A percentile compares a stretch with the other conserved stretches of the same genome.
These are phyloP conservation scores for Kwoniella shivajii DNA, from an alignment of 1,284 basidiomycete genomes.

Conservation along the genomic window DNA sequence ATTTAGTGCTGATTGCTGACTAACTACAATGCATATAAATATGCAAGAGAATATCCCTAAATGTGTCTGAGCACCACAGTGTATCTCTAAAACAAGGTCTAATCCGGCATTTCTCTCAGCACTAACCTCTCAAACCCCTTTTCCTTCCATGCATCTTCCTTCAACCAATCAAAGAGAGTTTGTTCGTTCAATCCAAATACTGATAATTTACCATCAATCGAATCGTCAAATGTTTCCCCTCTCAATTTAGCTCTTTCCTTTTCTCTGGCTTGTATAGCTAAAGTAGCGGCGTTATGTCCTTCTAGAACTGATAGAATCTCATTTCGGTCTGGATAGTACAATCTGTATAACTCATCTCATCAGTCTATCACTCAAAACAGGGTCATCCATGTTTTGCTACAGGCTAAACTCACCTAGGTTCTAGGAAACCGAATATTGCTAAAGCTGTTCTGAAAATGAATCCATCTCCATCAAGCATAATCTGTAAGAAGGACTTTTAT, in stretches of 20 bases:
- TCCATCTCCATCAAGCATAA: slow-evolving; percentile 54
- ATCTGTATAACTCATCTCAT: slow-evolving; percentile 20
- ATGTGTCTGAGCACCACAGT: too few species aligned
- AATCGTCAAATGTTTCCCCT: slow-evolving; percentile 55
- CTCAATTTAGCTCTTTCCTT: slow-evolving; percentile 61
- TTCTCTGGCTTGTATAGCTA: slow-evolving; percentile 51
- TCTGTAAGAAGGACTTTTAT: slow-evolving; percentile 21
- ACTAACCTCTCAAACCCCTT: slow-evolving; percentile 83
- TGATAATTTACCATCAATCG: slow-evolving; percentile 75
- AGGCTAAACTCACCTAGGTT: slow-evolving; percentile 65
- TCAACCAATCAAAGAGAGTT: slow-evolving; percentile 75
- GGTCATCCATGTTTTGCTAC: too few species aligned
- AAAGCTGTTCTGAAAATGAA: slow-evolving; percentile 76
- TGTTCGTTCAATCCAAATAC: slow-evolving; percentile 86
- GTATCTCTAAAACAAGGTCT: too few species aligned
- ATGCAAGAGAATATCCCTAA: too few species aligned
- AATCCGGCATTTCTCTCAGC: slow-evolving; percentile 82
- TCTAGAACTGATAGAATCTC: slow-evolving; percentile 82
- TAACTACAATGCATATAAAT: too few species aligned
- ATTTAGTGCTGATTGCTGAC: too few species aligned
- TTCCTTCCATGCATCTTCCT: slow-evolving; percentile 71
- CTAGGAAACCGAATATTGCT: slow-evolving; percentile 79
- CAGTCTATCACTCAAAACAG: too few species aligned
- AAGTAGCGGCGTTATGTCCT: slow-evolving; percentile 56
- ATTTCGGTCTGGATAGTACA: slow-evolving; percentile 52